A percentile compares a stretch with the other conserved stretches of the same genome.
Evolutionary conservation across 202 grass and related monocot species (phyloP).

Genomic region (Miscanthus sacchariflorus): DNA sequence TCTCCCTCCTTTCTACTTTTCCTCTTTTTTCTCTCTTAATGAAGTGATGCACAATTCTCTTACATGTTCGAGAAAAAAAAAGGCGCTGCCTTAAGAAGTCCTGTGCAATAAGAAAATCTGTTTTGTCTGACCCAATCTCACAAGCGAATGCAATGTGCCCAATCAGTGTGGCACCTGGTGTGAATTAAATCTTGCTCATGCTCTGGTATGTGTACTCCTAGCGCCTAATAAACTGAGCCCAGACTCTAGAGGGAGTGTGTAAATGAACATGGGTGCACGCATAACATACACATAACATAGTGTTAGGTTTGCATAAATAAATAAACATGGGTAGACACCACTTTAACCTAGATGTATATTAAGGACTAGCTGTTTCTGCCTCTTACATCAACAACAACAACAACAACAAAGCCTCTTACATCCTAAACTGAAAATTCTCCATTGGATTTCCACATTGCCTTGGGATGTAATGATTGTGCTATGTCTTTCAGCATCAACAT

Average conservation of each 20-base stretch:
- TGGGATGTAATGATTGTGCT: constrained; percentile 31
- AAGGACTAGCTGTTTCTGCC: not conserved
- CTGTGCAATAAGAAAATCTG: not conserved
- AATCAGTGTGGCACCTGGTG: not conserved
- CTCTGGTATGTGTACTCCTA: not conserved
- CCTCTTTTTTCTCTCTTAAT: no score
- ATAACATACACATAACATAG: not conserved
- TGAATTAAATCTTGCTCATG: not conserved
- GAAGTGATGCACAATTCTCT: no score
- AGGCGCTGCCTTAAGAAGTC: not conserved
- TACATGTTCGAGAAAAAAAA: no score
- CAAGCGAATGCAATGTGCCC: not conserved
- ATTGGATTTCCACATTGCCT: constrained; percentile 20
- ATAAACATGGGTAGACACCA: not conserved
- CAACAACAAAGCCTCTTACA: not conserved
- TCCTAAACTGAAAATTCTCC: constrained; percentile 3
- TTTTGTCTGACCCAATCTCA: not conserved
- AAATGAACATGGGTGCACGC: not conserved
- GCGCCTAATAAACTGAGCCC: not conserved
- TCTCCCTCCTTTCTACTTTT: no score
- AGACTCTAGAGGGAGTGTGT: not conserved
- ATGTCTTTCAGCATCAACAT: constrained; percentile 82
- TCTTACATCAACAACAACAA: not conserved
- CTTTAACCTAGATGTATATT: constrained; percentile 25
- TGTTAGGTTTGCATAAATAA: not conserved